Percentiles rank a stretch among this genome's conserved stretches.
Evolutionary conservation across 352 stramenopile species (phyloP).

Genomic region (Phytophthora tentaculata): DNA sequence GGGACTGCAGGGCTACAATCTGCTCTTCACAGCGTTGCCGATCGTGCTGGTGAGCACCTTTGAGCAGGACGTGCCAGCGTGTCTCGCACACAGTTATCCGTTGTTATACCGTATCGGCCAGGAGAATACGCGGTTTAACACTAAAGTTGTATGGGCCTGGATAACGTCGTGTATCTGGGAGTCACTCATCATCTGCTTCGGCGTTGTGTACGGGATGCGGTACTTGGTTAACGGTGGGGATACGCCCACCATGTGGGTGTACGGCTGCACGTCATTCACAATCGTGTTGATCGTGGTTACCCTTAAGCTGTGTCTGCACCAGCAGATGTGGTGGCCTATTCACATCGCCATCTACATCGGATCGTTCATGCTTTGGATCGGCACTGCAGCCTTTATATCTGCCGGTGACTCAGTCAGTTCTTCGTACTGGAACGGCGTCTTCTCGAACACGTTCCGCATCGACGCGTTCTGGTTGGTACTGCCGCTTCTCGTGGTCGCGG

Average conservation of each 20-base stretch:
- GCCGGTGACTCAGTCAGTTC: slow-evolving; percentile 71
- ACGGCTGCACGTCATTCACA: slow-evolving; percentile 94
- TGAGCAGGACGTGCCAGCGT: slow-evolving; percentile 84
- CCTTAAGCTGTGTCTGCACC: slow-evolving; percentile 92
- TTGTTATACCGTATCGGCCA: slow-evolving; percentile 86
- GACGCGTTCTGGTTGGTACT: slow-evolving; percentile 82
- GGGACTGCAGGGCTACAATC: slow-evolving; percentile 89
- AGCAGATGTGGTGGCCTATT: slow-evolving; percentile 85
- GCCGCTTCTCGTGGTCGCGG: slow-evolving; percentile 70
- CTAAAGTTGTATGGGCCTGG: slow-evolving; percentile 83
- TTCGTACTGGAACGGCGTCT: slow-evolving; percentile 87
- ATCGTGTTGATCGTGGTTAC: slow-evolving; percentile 95
- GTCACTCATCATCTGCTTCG: slow-evolving; percentile 85
- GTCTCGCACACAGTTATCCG: slow-evolving; percentile 73
- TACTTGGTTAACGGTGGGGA: slow-evolving; percentile 84
- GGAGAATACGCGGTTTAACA: slow-evolving; percentile 88
- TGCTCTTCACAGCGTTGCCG: slow-evolving; percentile 87
- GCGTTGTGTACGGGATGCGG: slow-evolving; percentile 81
- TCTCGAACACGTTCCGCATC: slow-evolving; percentile 69
- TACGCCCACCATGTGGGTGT: slow-evolving; percentile 93
- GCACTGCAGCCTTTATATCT: slow-evolving; percentile 78
- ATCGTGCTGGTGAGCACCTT: slow-evolving; percentile 87
- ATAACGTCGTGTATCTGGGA: slow-evolving; percentile 86
- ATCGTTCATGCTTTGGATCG: slow-evolving; percentile 78
- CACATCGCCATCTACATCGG: slow-evolving; percentile 75